Conservation (phyloP, 768 basidiomycete species). For the Tephrocybe rancida region DNA sequence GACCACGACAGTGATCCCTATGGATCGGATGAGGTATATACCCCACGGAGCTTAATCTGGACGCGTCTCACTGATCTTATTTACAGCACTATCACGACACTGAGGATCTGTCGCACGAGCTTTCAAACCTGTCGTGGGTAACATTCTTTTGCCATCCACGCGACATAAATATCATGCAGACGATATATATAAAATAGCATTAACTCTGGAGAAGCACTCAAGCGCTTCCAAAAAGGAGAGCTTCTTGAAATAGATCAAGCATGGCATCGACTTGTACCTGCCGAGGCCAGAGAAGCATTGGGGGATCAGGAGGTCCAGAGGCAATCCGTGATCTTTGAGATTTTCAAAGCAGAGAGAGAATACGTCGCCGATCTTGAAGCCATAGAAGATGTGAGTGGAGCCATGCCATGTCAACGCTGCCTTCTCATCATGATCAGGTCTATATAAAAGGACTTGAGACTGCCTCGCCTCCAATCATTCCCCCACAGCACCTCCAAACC, state of each 20-base stretch:
- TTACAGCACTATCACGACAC: conserved; percentile 15
- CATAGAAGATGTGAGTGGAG: conserved; percentile 57
- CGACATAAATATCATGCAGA: conserved; percentile 15
- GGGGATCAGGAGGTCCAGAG: conserved; percentile 80
- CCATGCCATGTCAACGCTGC: not conserved
- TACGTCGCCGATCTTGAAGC: conserved; percentile 83
- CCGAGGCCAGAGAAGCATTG: conserved; percentile 68
- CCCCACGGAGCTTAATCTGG: not conserved
- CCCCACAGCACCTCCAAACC: conserved; percentile 48
- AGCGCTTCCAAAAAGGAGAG: conserved; percentile 67
- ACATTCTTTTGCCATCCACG: conserved; percentile 11
- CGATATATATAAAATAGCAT: conserved; percentile 43
- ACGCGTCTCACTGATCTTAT: not conserved
- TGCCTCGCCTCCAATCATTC: conserved; percentile 68
- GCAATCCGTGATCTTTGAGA: conserved; percentile 86
- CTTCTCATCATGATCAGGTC: conserved; percentile 43
- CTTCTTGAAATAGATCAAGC: conserved; percentile 72
- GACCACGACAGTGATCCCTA: conserved; percentile 38
- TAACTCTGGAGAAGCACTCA: conserved; percentile 63
- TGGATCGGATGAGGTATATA: conserved; percentile 33
- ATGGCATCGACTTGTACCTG: conserved; percentile 81
- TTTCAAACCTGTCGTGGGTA: conserved; percentile 43
- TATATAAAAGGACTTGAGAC: conserved; percentile 69
- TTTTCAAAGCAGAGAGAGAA: conserved; percentile 87
- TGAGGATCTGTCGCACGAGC: conserved; percentile 25